Evolutionary conservation across 2,329 filamentous ascomycete genomes (phyloP).

Genomic region (Exophiala aquamarina): DNA sequence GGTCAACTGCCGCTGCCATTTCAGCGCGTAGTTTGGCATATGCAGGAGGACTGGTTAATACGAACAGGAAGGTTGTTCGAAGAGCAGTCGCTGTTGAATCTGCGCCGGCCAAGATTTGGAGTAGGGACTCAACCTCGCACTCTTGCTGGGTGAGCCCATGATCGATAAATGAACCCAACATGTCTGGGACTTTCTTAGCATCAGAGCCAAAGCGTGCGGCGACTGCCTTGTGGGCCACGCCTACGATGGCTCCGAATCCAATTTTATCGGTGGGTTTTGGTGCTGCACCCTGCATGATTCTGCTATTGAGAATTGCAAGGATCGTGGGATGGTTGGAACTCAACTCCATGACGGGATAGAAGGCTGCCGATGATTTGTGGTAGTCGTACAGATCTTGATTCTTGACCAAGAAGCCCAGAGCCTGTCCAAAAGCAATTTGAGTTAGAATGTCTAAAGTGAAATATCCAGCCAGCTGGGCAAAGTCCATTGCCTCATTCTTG

Average conservation of each 20-base stretch:
- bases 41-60: conserved; percentile 12
- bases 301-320: conserved; percentile 7
- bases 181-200: conserved; percentile 25
- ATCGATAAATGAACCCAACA: conserved; percentile 33
- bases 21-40: conserved; percentile 16
- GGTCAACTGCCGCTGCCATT: conserved; percentile 39
- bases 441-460: conserved; percentile 23
- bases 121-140: conserved; percentile 11
- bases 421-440: conserved; percentile 19
- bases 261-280: conserved; percentile 19
- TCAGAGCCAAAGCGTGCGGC: conserved; percentile 25
- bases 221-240: conserved; percentile 21
- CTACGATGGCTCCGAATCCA: conserved; percentile 21
- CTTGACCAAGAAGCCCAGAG: conserved; percentile 17
- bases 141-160: conserved; percentile 24
- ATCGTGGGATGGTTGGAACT: conserved; percentile 11
- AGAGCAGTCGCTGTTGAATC: conserved; percentile 10
- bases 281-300: conserved; percentile 8
- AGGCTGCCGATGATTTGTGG: conserved; percentile 5
- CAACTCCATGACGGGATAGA: conserved; percentile 24
- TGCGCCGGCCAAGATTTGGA: conserved; percentile 17
- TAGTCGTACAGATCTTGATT: conserved; percentile 23
- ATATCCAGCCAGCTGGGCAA: conserved; percentile 12
- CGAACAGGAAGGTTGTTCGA: conserved; percentile 11
- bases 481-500: conserved; percentile 16